Percentiles rank a stretch among this genome's conserved stretches.
Conservation (phyloP, 768 basidiomycete species). For the Amanita muscaria region DNA sequence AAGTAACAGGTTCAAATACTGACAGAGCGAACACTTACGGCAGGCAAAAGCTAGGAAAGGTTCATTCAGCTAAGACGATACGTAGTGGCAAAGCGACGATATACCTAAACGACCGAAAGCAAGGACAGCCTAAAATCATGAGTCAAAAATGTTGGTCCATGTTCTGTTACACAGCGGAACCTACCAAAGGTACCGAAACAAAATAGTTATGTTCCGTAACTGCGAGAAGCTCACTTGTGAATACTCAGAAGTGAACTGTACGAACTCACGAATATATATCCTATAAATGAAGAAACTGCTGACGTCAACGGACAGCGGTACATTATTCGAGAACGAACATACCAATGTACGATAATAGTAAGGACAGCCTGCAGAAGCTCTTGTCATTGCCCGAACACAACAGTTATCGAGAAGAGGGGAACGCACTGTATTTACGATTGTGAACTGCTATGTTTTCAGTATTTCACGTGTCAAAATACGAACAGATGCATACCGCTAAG, state of each 20-base stretch:
- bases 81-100: background rate
- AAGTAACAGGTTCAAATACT: background rate
- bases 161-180: constrained; percentile 7
- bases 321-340: constrained; percentile 10
- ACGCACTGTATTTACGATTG: constrained; percentile 27
- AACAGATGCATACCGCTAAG: constrained; percentile 22
- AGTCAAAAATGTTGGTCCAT: background rate
- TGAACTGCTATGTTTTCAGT: constrained; percentile 19
- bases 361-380: constrained; percentile 27
- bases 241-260: background rate
- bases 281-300: constrained; percentile 31
- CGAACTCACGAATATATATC: constrained; percentile 34
- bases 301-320: background rate
- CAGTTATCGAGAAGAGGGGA: no score
- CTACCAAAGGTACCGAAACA: constrained; percentile 27
- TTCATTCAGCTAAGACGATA: no score
- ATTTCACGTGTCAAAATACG: background rate
- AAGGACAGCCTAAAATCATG: background rate
- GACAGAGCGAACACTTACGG: constrained; percentile 12
- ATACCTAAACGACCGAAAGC: background rate
- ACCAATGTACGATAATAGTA: constrained; percentile 46
- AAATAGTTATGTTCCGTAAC: constrained; percentile 27
- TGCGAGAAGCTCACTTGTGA: constrained; percentile 11
- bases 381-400: background rate
- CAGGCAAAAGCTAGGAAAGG: constrained; percentile 17